These are phyloP conservation scores for Toxicodendron radicans DNA, from an alignment of 345 rosid genomes.

Conservation along the genomic window DNA sequence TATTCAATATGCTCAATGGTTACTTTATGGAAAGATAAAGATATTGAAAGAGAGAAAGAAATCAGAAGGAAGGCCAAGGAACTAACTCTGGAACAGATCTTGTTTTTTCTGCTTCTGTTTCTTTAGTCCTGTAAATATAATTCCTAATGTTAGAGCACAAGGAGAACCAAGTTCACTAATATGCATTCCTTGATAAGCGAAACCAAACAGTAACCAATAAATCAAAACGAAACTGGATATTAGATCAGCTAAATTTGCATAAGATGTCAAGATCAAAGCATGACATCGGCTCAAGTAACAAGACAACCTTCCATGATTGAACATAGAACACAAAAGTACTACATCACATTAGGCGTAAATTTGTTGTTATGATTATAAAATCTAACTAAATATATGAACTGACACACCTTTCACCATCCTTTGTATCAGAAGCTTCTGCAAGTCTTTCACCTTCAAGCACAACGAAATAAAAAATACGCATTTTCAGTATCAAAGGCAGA, in stretches of 20 bases:
- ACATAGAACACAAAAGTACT: neutral
- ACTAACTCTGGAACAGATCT: constrained; percentile 47
- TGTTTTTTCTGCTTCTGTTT: constrained; percentile 27
- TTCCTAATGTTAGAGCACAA: neutral
- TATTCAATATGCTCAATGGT: neutral
- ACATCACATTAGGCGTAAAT: neutral
- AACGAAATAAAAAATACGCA: constrained; percentile 1
- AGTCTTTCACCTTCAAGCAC: constrained; percentile 44
- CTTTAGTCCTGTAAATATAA: constrained; percentile 35
- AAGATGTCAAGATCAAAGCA: neutral
- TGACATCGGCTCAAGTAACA: neutral
- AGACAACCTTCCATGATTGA: neutral
- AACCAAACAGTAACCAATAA: neutral
- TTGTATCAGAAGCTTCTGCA: constrained; percentile 41
- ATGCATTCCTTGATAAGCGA: neutral
- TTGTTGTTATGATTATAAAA: neutral
- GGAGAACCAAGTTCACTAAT: neutral
- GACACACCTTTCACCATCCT: constrained; percentile 44
- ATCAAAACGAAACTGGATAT: neutral
- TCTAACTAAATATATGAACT: constrained; percentile 12
- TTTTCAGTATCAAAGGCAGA: constrained; percentile 15
- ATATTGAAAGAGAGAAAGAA: too few relatives aligned
- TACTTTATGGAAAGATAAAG: neutral
- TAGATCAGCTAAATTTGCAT: neutral
- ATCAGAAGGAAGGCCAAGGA: neutral